Evolutionary conservation across 257 asterid species (phyloP).

Genomic region (Euphrasia confusa): DNA sequence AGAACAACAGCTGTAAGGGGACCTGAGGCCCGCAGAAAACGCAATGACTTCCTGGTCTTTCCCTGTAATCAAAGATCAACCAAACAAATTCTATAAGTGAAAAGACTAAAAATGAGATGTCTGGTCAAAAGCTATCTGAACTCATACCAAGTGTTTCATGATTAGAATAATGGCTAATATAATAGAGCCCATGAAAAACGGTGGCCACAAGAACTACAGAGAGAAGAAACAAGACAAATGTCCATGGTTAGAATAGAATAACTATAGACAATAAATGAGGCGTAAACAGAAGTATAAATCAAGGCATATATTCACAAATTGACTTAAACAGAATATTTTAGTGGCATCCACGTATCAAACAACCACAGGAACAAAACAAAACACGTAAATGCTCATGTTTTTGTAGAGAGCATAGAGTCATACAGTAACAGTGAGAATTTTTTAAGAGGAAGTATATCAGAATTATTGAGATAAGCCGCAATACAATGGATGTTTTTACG

Average conservation of each 20-base stretch:
- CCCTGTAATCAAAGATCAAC: slow-evolving; percentile 55
- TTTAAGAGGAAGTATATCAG: neutral
- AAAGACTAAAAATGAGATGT: slow-evolving; percentile 17
- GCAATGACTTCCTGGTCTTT: slow-evolving; percentile 56
- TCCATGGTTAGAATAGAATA: slow-evolving; percentile 25
- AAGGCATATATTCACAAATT: slow-evolving; percentile 15
- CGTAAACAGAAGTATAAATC: slow-evolving; percentile 8
- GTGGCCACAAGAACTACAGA: slow-evolving; percentile 84
- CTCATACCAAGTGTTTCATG: slow-evolving; percentile 88
- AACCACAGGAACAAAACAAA: neutral
- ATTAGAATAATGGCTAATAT: slow-evolving; percentile 64
- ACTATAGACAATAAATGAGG: slow-evolving; percentile 9
- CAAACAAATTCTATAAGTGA: slow-evolving; percentile 19
- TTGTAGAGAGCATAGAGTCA: slow-evolving; percentile 15
- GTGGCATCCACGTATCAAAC: slow-evolving; percentile 17
- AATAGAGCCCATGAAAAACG: slow-evolving; percentile 85
- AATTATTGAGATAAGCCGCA: neutral
- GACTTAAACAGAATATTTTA: slow-evolving; percentile 11
- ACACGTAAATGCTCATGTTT: slow-evolving; percentile 6
- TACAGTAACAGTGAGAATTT: neutral
- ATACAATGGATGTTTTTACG: neutral
- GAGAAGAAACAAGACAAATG: slow-evolving; percentile 20
- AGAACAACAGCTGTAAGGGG: slow-evolving; percentile 96
- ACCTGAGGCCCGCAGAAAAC: slow-evolving; percentile 87
- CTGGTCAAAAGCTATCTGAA: slow-evolving; percentile 17